These are phyloP conservation scores for Trichoderma gamsii DNA, from an alignment of 495 filamentous ascomycete genomes.

Conservation along the genomic window DNA sequence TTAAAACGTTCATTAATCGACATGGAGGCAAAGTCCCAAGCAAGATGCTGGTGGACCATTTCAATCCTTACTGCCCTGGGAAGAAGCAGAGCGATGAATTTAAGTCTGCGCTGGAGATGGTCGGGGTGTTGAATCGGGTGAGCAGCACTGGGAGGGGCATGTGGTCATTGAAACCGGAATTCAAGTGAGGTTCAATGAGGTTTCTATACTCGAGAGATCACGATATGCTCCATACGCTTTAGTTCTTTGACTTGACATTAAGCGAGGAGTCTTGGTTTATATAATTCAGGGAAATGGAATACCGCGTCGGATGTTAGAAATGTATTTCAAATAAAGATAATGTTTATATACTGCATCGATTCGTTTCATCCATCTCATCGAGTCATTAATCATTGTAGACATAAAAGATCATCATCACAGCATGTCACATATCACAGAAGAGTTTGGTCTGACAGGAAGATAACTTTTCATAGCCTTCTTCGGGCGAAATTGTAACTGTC, in stretches of 20 bases:
- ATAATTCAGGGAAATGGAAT: not conserved
- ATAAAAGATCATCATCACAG: not conserved
- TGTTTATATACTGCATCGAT: not conserved
- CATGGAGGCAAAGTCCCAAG: slow-evolving; percentile 68
- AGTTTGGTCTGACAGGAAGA: slow-evolving; percentile 5
- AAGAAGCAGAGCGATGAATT: slow-evolving; percentile 39
- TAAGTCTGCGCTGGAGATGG: slow-evolving; percentile 40
- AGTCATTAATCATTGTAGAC: not conserved
- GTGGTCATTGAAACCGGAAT: slow-evolving; percentile 35
- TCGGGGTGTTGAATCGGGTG: slow-evolving; percentile 42
- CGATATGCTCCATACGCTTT: not conserved
- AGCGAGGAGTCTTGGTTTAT: slow-evolving; percentile 3
- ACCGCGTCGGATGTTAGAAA: not conserved
- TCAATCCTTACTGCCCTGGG: slow-evolving; percentile 45
- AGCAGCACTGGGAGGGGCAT: slow-evolving; percentile 37
- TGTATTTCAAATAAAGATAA: not conserved
- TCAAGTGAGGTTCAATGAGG: slow-evolving; percentile 15
- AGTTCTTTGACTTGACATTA: not conserved
- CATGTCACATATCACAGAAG: slow-evolving; percentile 2
- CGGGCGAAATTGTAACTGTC: slow-evolving; percentile 18
- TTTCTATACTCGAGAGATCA: not conserved
- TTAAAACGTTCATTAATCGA: slow-evolving; percentile 62
- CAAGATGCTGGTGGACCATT: slow-evolving; percentile 75
- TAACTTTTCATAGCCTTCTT: slow-evolving; percentile 17
- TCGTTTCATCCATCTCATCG: not conserved